Base-by-base conservation (phyloP, 2,329 filamentous ascomycete species). In the Ascochyta viciae-villosae region DNA sequence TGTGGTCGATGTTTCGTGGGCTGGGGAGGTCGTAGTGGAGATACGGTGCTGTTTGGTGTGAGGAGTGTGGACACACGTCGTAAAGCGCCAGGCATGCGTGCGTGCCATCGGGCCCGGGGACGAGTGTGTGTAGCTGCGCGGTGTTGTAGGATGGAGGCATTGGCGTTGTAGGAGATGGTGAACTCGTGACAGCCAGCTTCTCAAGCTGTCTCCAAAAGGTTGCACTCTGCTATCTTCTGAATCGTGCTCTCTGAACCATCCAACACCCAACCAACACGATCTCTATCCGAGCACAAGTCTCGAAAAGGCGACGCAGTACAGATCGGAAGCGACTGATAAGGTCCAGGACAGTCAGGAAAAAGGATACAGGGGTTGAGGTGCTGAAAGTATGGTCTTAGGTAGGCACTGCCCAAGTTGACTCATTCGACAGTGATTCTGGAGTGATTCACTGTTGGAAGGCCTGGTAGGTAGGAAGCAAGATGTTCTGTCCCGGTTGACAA, bases 81-180 rank as follows among this genome's bases (percentile, higher is more conserved):
- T 50, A 50, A 6, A 55, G 41, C 4, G 41, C 33, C 27, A 55
- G 24, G 5, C 53, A 55, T 13, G 41, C 53, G 4, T 57, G 49
- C 10, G 29, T 22, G 35, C 50, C 48, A 5, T 33, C 6, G 8
- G 47, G 37, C 12, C 37, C 46, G 5, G 46, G 37, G 4, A 55
- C 41, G 4, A 35, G 49, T 8, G 41, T 22, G 16, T 57, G 50
- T 33, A 52, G 39, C 38, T 50, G 41, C 37, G 47, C 40, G n/a
- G n/a, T 27, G 7, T 23, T 38, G 16, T 45, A 53, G n/a, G 49
- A 22, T 7, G 16, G 38, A 42, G 26, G 33, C 53, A 55, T 55
- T 1, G 23, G 16, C 29, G 12, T 23, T 10, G 16, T 22, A 15
- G 37, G 13, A 24, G 16, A 24, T 9, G 16, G 10, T 39, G 16